Evolutionary conservation across 2,329 filamentous ascomycete species (phyloP), one percentile per base, ranked within the genome.

Genomic region (Sarocladium kiliense): DNA sequence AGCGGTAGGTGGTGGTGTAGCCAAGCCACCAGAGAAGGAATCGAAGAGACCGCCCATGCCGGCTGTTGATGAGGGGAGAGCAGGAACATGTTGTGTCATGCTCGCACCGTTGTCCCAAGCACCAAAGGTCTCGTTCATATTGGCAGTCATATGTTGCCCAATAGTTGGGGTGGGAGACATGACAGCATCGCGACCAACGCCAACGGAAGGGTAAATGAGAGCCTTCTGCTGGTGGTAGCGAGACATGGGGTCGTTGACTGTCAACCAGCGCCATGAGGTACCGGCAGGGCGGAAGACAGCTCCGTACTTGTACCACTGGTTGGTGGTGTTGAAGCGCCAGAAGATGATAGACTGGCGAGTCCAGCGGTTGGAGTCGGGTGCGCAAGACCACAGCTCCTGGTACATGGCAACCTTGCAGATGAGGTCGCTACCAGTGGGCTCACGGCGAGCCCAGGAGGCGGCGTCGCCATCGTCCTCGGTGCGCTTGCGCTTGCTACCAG

Each of bases 321-420:
- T 69, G 68, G 76, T 73, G 11, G 71, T 73, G 65, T 73, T 74
- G 66, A 87, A 87, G 2, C 81, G 82, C 84, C 84, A 87, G 36
- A 86, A 74, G 55, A 87, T 74, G 56, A 86, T 77, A 32, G 75
- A 77, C 51, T 82, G 79, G n/a, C 81, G 77, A 10, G 73, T 77
- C 79, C 81, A 86, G 61, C 71, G 66, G 45, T 64, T 65, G 16
- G 69, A 71, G 56, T 75, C 73, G 5, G 76, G 76, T 3, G 79
- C 68, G 59, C 71, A 71, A 3, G 81, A 85, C 76, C 79, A 85
- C 34, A 86, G 75, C 71, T 86, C 84, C 65, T 87, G 84, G 65
- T 84, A 82, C 83, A 86, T 86, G 65, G 81, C 81, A 45, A 86
- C 81, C 65, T 79, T 78, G 60, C 77, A 74, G 53, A 86, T 76